phyloP scores from a whole-genome alignment of 2,329 filamentous ascomycete species.

The Alternaria gansuensis region DNA sequence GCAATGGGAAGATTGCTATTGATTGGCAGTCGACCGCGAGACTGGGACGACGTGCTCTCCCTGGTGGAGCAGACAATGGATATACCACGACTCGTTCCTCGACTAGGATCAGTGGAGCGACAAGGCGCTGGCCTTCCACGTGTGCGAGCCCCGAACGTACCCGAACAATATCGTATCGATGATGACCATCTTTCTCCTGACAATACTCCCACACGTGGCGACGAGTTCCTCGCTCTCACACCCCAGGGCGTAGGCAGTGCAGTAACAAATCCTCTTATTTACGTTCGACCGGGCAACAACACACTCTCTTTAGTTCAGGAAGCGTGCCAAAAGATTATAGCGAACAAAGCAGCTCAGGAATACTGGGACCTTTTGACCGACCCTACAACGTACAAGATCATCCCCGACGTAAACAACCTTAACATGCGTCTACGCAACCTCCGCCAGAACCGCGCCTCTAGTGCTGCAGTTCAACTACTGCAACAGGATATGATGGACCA shows the following conservation, averaged over 20 bases:
- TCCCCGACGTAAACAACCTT: constrained; percentile 77
- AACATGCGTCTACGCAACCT: constrained; percentile 73
- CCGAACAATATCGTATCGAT: constrained; percentile 36
- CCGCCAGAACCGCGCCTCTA: constrained; percentile 71
- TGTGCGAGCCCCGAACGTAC: constrained; percentile 51
- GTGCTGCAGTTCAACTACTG: constrained; percentile 68
- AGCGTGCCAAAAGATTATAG: constrained; percentile 68
- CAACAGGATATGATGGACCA: constrained; percentile 42
- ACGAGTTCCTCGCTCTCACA: constrained; percentile 45
- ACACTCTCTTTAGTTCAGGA: constrained; percentile 74
- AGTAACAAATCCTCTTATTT: constrained; percentile 49
- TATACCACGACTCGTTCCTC: constrained; percentile 66
- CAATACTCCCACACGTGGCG: constrained; percentile 35
- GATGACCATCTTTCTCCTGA: constrained; percentile 42
- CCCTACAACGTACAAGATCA: constrained; percentile 63
- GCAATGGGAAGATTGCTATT: constrained; percentile 84
- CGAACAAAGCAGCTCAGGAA: constrained; percentile 68
- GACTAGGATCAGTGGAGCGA: constrained; percentile 45
- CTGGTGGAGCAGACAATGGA: constrained; percentile 85
- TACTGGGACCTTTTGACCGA: constrained; percentile 82
- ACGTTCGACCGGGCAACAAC: constrained; percentile 61
- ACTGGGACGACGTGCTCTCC: constrained; percentile 76
- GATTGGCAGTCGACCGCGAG: constrained; percentile 65
- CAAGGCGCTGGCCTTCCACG: constrained; percentile 35
- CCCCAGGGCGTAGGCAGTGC: constrained; percentile 32